Percentiles rank a stretch among this genome's conserved stretches.
phyloP scores from a whole-genome alignment of 208 protist species.

The Trypanosoma conorhini region DNA sequence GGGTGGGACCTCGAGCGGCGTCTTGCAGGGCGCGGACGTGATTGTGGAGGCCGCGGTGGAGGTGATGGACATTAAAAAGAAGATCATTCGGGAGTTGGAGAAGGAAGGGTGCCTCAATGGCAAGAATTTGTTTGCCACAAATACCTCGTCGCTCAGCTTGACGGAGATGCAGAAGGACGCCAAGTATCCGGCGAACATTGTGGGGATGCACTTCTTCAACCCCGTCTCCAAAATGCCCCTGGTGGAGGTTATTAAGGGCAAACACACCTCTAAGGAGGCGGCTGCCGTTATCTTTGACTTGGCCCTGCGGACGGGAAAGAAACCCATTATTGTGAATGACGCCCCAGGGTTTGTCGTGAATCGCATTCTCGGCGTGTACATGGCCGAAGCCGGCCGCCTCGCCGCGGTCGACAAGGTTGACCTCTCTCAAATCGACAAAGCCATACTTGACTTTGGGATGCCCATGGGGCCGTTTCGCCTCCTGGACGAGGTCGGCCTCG shows the following conservation, averaged over 20 bases:
- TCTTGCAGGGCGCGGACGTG: conserved; percentile 61
- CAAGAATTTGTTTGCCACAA: conserved; percentile 89
- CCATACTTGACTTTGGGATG: conserved; percentile 87
- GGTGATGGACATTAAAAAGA: conserved; percentile 92
- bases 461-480: conserved; percentile 93
- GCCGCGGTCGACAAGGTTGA: conserved; percentile 61
- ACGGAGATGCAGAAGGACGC: conserved; percentile 81
- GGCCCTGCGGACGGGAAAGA: conserved; percentile 87
- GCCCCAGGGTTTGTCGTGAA: conserved; percentile 87
- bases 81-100: conserved; percentile 86
- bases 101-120: conserved; percentile 47
- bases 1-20: conserved; percentile 51
- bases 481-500: conserved; percentile 91
- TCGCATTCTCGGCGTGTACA: conserved; percentile 86
- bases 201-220: conserved; percentile 97
- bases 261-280: conserved; percentile 74
- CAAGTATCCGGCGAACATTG: conserved; percentile 76
- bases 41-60: conserved; percentile 94
- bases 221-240: conserved; percentile 94
- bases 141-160: conserved; percentile 94
- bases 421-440: conserved; percentile 65
- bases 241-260: conserved; percentile 91
- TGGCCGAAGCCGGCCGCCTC: conserved; percentile 75
- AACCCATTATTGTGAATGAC: conserved; percentile 91
- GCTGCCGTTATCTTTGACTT: conserved; percentile 74